Evolutionary conservation across 164 flowering plant species (phyloP), one percentile per base, ranked within the genome.

Genomic region (Dillenia suffruticosa): DNA sequence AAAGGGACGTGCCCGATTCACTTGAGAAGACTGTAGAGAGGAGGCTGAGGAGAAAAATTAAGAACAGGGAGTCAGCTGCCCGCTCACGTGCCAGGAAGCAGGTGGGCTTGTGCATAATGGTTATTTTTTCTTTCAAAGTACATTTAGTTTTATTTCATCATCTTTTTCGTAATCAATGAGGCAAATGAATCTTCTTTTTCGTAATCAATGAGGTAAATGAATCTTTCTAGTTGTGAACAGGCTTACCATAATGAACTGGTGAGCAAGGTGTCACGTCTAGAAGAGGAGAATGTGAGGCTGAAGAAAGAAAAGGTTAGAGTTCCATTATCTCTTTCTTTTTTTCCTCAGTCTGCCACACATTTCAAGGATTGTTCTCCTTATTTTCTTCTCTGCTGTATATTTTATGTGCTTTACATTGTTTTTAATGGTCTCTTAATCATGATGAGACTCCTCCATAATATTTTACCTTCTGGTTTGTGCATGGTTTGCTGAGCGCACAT

Each of bases 51-150:
- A 74, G 90, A 61, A 85, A 74, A 79, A 85, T 85, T 56, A 85
- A 82, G 76, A 85, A 85, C 63, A 68, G 87, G 75, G 90, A 85
- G 72, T 85, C 90, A 44, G 90, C 90, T 58, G 90, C 90, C 9
- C 79, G 90, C 26, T 85, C 90, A 24, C 76, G 90, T 70, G 87
- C 83, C n/a, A 82, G 87, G 71, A 82, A 84, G 57, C 85, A 81
- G 82, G 90, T 26, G 40, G 40, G 40, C 40, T 26, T 26, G 40
- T 70, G 12, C 52, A 32, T 43, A 14, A 19, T 26, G 40, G 40
- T 3, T 32, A 8, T 44, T 40, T 40, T 9, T 40, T 24, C 57
- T 22, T 9, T 9, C 14, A 11, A 14, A 44, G 22, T 19, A 19
- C 22, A 19, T 6, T 62, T 26, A 15, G 9, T 10, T 2, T n/a